Conservation (phyloP, 1,284 basidiomycete species). For the Ustilago esculenta region DNA sequence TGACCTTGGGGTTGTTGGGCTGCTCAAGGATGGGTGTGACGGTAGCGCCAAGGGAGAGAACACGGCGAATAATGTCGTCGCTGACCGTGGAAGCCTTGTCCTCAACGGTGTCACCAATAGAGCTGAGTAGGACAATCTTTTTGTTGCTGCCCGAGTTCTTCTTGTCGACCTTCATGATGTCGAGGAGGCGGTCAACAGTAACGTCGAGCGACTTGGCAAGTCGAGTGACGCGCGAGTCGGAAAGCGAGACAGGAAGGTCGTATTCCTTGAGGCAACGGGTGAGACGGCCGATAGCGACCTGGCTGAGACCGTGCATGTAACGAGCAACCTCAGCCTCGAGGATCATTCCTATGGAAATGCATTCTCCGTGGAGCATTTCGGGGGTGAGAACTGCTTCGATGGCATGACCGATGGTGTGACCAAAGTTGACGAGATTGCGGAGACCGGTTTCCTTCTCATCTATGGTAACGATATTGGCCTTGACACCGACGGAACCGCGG, state of each 20-base stretch:
- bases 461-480: conserved; percentile 66
- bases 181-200: conserved; percentile 83
- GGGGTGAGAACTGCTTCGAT: conserved; percentile 67
- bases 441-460: conserved; percentile 67
- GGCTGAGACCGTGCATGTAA: conserved; percentile 58
- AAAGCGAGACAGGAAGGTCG: conserved; percentile 61
- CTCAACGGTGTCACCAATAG: conserved; percentile 92
- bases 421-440: conserved; percentile 67
- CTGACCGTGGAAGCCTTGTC: conserved; percentile 86
- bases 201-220: conserved; percentile 78
- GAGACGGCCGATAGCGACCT: conserved; percentile 63
- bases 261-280: conserved; percentile 62
- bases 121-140: conserved; percentile 90
- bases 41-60: conserved; percentile 74
- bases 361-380: conserved; percentile 66
- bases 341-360: conserved; percentile 66
- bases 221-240: conserved; percentile 68
- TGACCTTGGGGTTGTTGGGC: conserved; percentile 70
- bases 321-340: conserved; percentile 66
- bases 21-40: conserved; percentile 41
- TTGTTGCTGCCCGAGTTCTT: conserved; percentile 90
- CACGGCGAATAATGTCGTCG: conserved; percentile 58
- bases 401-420: conserved; percentile 66
- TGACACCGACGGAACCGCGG: conserved; percentile 65
- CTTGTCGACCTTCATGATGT: conserved; percentile 94